Conservation (phyloP, 2,329 filamentous ascomycete genomes). For the Arthrinium puccinioides region DNA sequence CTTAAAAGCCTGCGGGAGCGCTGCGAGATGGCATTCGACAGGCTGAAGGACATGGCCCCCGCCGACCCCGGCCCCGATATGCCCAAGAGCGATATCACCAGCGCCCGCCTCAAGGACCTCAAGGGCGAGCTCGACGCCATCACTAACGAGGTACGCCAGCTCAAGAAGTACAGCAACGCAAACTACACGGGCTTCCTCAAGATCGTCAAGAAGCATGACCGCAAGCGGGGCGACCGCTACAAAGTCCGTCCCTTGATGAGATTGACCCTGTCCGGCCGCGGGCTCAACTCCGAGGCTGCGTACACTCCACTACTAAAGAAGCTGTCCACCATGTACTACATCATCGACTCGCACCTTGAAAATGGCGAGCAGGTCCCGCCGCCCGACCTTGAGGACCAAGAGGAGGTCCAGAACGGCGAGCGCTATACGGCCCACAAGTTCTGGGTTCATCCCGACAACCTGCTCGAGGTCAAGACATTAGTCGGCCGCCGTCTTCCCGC, state of each 20-base stretch:
- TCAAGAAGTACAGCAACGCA: slow-evolving; percentile 91
- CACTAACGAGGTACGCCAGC: slow-evolving; percentile 82
- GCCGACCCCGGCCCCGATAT: slow-evolving; percentile 57
- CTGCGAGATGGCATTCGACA: slow-evolving; percentile 52
- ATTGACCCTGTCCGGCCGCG: slow-evolving; percentile 76
- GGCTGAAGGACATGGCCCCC: slow-evolving; percentile 74
- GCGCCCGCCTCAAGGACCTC: slow-evolving; percentile 58
- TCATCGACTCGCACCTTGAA: slow-evolving; percentile 78
- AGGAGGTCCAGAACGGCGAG: slow-evolving; percentile 57
- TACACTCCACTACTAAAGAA: slow-evolving; percentile 87
- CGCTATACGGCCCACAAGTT: slow-evolving; percentile 85
- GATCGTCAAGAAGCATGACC: slow-evolving; percentile 98
- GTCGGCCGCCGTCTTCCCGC: slow-evolving; percentile 86
- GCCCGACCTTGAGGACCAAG: slow-evolving; percentile 42
- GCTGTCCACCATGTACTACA: slow-evolving; percentile 92
- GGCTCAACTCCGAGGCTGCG: slow-evolving; percentile 86
- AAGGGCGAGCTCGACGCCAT: slow-evolving; percentile 77
- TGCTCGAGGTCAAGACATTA: slow-evolving; percentile 93
- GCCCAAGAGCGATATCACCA: slow-evolving; percentile 40
- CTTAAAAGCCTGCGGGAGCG: slow-evolving; percentile 50
- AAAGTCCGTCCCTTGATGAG: slow-evolving; percentile 87
- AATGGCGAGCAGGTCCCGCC: slow-evolving; percentile 37
- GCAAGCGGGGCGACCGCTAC: slow-evolving; percentile 80
- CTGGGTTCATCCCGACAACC: slow-evolving; percentile 93
- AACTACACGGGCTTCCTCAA: slow-evolving; percentile 98